Base-by-base conservation (phyloP, 2,329 filamentous ascomycete genomes). In the Gyromitra esculenta region DNA sequence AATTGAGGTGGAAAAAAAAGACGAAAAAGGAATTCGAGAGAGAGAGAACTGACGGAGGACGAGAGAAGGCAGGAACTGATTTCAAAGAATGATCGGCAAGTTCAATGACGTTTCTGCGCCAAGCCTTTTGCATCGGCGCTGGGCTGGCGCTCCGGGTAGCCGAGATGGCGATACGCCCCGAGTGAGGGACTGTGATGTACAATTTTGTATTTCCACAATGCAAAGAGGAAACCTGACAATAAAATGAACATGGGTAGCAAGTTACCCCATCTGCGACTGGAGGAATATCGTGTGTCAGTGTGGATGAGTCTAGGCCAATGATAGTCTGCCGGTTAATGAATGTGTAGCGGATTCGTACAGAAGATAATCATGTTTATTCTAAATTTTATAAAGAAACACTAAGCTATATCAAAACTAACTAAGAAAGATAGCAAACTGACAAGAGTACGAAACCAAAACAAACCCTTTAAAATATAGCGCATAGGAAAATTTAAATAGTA, bases 21-120 rank as follows among this genome's bases (percentile, higher is more conserved):
- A 25, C n/a, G 18, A 11, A 52, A 52, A 39, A 52, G 9, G 45
- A 18, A 25, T 15, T n/a, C 35, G 18, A 4, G 41, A n/a, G 13
- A 21, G 15, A 52, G 67, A 13, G 39, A 31, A 31, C 25, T 3
- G 25, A 5, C 8, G 37, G 41, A 31, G 70, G 31, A 50, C 13
- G 15, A 13, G 5, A 11, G 21, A 54, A 9, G 50, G 13, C 21
- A 31, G 43, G 18, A 67, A 15, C 37, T 56, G 69, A 43, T 50
- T 66, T 67, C 54, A 69, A 66, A 73, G 39, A 60, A 25, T 68
- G 31, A 25, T 45, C 18, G 43, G 39, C 7, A 6, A 31, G 43
- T 2, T 52, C 25, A 52, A 70, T 70, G 56, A 70, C 56, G 67
- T 62, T 43, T 45, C 59, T 60, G 2, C 9, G 66, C 54, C 66